A percentile compares a stretch with the other conserved stretches of the same genome.
Conservation (phyloP, 129 eudicot genomes). For the Scalesia atractyloides region DNA sequence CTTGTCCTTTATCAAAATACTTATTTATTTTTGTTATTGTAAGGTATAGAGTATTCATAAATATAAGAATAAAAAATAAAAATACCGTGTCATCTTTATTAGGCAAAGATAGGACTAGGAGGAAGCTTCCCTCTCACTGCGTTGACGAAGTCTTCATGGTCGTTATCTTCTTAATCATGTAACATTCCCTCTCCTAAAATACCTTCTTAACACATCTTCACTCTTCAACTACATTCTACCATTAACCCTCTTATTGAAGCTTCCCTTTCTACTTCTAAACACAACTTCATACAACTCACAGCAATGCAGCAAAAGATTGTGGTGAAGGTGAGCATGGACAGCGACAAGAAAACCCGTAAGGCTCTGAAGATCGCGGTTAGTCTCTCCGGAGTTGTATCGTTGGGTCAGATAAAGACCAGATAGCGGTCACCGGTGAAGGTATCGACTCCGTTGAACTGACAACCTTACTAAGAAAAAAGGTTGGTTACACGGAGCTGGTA, state of each 20-base stretch:
- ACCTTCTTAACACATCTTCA: no score
- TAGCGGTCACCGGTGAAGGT: conserved; percentile 35
- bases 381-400: conserved; percentile 25
- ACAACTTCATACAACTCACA: background rate
- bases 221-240: no score
- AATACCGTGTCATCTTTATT: no score
- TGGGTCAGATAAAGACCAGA: conserved; percentile 26
- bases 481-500: conserved; percentile 16
- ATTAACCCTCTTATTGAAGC: background rate
- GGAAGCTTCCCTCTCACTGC: no score
- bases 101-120: no score
- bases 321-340: conserved; percentile 25
- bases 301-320: conserved; percentile 41
- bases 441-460: conserved; percentile 33
- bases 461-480: conserved; percentile 11
- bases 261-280: background rate
- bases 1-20: no score
- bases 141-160: no score
- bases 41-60: no score
- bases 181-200: no score
- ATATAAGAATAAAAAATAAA: no score
- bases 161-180: no score
- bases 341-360: conserved; percentile 24
- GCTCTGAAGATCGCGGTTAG: conserved; percentile 34
- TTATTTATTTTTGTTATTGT: no score